phyloP scores from a whole-genome alignment of 208 protist genomes.

The Crithidia acanthocephali region DNA sequence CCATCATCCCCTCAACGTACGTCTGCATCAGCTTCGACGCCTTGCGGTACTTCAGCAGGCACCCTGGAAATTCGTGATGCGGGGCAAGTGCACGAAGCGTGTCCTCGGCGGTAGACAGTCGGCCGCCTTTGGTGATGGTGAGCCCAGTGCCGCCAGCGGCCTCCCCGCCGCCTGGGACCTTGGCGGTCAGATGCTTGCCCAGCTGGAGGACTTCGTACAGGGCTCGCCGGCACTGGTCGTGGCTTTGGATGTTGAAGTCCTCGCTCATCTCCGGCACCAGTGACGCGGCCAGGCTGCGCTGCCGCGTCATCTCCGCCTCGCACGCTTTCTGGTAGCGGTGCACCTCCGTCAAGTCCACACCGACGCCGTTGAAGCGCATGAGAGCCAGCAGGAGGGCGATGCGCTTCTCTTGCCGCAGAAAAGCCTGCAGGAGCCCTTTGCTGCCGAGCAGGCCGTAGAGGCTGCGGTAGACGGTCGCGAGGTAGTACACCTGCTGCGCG shows the following conservation, averaged over 20 bases:
- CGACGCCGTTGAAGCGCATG: constrained; percentile 79
- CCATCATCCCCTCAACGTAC: constrained; percentile 89
- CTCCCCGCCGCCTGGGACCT: constrained; percentile 11
- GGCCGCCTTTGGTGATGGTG: constrained; percentile 80
- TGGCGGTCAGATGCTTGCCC: constrained; percentile 50
- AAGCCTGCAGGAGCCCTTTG: constrained; percentile 80
- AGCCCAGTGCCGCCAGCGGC: constrained; percentile 29
- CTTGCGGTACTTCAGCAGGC: constrained; percentile 82
- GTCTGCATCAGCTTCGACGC: constrained; percentile 89
- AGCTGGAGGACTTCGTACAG: constrained; percentile 89
- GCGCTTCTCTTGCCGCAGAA: constrained; percentile 88
- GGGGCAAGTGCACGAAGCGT: constrained; percentile 66
- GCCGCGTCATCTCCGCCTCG: constrained; percentile 50
- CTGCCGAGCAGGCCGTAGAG: constrained; percentile 83
- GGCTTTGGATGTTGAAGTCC: constrained; percentile 88
- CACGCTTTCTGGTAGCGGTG: constrained; percentile 59
- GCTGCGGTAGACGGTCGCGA: constrained; percentile 74
- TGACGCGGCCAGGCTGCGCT: constrained; percentile 34
- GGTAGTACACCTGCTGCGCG: constrained; percentile 73
- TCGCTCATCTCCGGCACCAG: constrained; percentile 52
- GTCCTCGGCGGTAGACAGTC: constrained; percentile 90
- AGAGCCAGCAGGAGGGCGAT: constrained; percentile 69
- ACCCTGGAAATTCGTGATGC: constrained; percentile 79
- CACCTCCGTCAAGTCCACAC: constrained; percentile 68
- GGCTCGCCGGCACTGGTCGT: constrained; percentile 78